phyloP scores from a whole-genome alignment of 1,284 basidiomycete species.

The Ustilago curta region DNA sequence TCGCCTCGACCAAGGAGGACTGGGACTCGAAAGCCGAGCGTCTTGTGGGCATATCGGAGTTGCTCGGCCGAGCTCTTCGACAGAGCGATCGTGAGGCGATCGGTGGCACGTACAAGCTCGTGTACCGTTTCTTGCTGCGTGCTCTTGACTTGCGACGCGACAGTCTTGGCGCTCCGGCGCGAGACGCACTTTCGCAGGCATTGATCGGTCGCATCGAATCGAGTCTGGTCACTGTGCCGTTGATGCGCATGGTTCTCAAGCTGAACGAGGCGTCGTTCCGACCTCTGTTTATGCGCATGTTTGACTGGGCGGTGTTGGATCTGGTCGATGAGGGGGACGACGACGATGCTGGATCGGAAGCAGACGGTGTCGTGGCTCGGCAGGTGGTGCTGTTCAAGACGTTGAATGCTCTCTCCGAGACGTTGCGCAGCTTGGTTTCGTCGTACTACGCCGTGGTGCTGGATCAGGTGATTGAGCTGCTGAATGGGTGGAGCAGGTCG shows the following conservation, averaged over 20 bases:
- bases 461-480: conserved; percentile 77
- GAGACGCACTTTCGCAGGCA: conserved; percentile 53
- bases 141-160: conserved; percentile 78
- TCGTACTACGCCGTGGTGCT: conserved; percentile 73
- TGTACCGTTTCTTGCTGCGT: conserved; percentile 86
- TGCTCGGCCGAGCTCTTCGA: conserved; percentile 58
- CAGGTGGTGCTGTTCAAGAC: conserved; percentile 62
- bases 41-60: conserved; percentile 51
- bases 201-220: conserved; percentile 71
- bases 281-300: conserved; percentile 89
- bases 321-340: conserved; percentile 70
- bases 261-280: conserved; percentile 92
- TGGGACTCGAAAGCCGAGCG: conserved; percentile 21
- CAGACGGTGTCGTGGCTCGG: conserved; percentile 55
- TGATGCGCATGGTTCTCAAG: conserved; percentile 89
- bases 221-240: conserved; percentile 75
- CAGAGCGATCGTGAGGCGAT: conserved; percentile 70
- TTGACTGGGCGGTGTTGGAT: conserved; percentile 90
- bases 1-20: conserved; percentile 10
- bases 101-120: conserved; percentile 77
- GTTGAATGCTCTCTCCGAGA: conserved; percentile 54
- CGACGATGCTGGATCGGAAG: conserved; percentile 13
- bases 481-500: conserved; percentile 71
- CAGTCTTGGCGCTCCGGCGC: conserved; percentile 35
- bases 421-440: conserved; percentile 57